A percentile compares a stretch with the other conserved stretches of the same genome.
phyloP scores from a whole-genome alignment of 352 stramenopile species.

The Globisporangium paroecandrum region DNA sequence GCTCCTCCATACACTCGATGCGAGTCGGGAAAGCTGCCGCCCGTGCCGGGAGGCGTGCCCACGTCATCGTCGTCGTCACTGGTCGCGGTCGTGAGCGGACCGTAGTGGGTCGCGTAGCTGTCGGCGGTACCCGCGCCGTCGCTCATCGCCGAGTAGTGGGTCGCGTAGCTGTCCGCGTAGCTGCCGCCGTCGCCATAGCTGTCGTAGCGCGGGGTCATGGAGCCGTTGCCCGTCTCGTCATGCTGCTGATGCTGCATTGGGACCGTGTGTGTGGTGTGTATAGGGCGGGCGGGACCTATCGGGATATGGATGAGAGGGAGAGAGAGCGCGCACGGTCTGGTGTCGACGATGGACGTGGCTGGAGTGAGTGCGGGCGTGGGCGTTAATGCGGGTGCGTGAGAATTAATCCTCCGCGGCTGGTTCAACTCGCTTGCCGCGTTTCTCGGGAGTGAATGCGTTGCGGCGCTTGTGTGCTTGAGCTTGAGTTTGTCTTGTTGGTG shows the following conservation, averaged over 20 bases:
- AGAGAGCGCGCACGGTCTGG: no score
- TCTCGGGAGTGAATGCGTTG: neutral
- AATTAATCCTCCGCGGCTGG: neutral
- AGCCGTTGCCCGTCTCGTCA: neutral
- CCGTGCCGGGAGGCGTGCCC: constrained; percentile 15
- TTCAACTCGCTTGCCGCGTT: neutral
- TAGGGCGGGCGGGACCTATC: no score
- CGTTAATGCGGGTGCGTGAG: neutral
- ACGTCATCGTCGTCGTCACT: constrained; percentile 12
- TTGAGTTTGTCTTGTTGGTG: neutral
- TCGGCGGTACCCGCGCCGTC: constrained; percentile 6
- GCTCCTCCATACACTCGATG: neutral
- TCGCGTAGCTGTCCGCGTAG: constrained; percentile 16
- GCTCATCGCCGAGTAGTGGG: constrained; percentile 14
- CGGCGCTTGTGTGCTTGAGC: neutral
- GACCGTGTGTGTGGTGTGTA: no score
- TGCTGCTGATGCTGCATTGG: constrained; percentile 1
- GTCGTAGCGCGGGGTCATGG: constrained; percentile 18
- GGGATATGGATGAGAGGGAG: no score
- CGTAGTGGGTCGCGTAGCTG: constrained; percentile 20
- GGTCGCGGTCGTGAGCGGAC: constrained; percentile 7
- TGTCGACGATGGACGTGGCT: neutral
- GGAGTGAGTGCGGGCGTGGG: no score
- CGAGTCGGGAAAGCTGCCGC: constrained; percentile 1
- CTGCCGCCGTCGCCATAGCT: constrained; percentile 10